Evolutionary conservation across 768 basidiomycete species (phyloP).

Genomic region (Multifurca ochricompacta): DNA sequence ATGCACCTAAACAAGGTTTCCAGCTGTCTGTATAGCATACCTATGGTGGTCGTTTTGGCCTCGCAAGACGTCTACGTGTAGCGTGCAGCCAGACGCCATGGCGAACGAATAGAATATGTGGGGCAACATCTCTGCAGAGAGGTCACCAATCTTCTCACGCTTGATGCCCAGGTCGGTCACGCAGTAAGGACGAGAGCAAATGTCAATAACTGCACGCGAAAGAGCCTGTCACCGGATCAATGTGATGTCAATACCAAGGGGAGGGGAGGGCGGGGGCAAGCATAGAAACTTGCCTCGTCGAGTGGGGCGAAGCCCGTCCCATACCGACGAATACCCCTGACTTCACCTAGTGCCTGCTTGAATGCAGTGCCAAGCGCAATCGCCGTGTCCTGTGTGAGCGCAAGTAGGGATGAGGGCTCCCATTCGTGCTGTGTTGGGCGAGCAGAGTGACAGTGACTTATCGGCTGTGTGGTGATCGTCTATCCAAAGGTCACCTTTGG

Average conservation of each 20-base stretch:
- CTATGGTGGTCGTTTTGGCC: conserved; percentile 98
- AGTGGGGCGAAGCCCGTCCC: conserved; percentile 95
- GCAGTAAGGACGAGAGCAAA: conserved; percentile 95
- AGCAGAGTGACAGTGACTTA: conserved; percentile 39
- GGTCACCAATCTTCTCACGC: conserved; percentile 88
- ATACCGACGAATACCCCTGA: conserved; percentile 89
- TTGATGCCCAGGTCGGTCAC: conserved; percentile 82
- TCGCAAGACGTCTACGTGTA: conserved; percentile 90
- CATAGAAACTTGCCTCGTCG: conserved; percentile 64
- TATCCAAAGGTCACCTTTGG: conserved; percentile 93
- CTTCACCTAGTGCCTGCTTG: conserved; percentile 90
- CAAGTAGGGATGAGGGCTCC: neutral
- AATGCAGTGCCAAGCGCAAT: conserved; percentile 86
- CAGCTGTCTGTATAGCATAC: conserved; percentile 35
- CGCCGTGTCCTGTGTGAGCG: conserved; percentile 70
- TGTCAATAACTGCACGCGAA: conserved; percentile 94
- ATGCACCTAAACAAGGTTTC: neutral
- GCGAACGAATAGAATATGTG: conserved; percentile 98
- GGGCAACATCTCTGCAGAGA: conserved; percentile 97
- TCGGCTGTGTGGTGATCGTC: conserved; percentile 99
- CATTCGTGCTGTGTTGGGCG: conserved; percentile 12
- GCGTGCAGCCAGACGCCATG: conserved; percentile 88
- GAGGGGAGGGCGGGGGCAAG: neutral
- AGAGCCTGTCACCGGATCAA: conserved; percentile 55
- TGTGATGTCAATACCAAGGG: neutral